Evolutionary conservation across 805 yeast species (phyloP).

Genomic region (Kluyveromyces starmeri): DNA sequence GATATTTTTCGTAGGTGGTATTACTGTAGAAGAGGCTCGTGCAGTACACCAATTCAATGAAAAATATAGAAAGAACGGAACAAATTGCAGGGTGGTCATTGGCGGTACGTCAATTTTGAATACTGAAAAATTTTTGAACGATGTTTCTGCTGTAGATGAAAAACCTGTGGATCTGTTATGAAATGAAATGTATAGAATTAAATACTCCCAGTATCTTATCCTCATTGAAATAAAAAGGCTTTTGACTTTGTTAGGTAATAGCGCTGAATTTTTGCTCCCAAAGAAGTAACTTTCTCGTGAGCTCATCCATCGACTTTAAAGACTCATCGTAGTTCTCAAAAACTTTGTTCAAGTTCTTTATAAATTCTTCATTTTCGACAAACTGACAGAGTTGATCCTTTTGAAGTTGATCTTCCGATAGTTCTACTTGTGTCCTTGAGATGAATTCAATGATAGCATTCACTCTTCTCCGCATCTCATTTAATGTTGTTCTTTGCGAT

Average conservation of each 20-base stretch:
- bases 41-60: constrained; percentile 62
- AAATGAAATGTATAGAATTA: background rate
- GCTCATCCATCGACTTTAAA: constrained; percentile 55
- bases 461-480: constrained; percentile 81
- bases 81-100: constrained; percentile 56
- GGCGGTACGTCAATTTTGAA: constrained; percentile 68
- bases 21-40: constrained; percentile 86
- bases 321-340: constrained; percentile 50
- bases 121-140: constrained; percentile 28
- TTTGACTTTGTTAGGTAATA: constrained; percentile 1
- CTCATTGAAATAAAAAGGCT: too few relatives aligned
- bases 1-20: constrained; percentile 76
- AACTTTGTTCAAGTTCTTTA: constrained; percentile 33
- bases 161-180: constrained; percentile 15
- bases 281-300: constrained; percentile 57
- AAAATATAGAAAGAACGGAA: constrained; percentile 30
- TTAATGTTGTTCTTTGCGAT: constrained; percentile 59
- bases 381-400: constrained; percentile 42
- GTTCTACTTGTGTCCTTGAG: constrained; percentile 76
- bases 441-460: constrained; percentile 88
- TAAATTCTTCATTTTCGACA: constrained; percentile 34
- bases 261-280: constrained; percentile 67
- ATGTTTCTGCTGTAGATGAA: constrained; percentile 18
- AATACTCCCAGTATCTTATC: background rate
- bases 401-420: constrained; percentile 62